Conservation (phyloP, 148 eudicot species). For the Pharnaceum exiguum region DNA sequence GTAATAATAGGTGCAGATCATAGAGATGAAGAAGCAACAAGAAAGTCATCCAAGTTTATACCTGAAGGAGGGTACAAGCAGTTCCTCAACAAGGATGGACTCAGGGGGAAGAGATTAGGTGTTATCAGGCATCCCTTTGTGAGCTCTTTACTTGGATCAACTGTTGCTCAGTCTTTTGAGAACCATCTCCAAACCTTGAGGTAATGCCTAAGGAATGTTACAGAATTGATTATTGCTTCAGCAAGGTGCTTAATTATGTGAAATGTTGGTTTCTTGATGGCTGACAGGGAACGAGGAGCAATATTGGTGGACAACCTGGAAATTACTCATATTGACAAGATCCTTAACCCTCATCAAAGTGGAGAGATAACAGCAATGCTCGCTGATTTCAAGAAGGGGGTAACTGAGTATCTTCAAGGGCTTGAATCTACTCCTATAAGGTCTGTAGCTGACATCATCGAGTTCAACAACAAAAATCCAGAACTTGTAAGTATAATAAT, state of each 20-base stretch:
- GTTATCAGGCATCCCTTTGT: constrained; percentile 54
- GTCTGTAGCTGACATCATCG: constrained; percentile 52
- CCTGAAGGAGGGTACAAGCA: constrained; percentile 57
- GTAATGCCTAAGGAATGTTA: constrained; percentile 18
- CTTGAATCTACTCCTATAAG: constrained; percentile 48
- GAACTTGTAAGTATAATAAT: constrained; percentile 31
- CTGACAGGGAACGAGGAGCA: constrained; percentile 37
- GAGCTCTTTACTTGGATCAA: constrained; percentile 27
- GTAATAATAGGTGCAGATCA: constrained; percentile 51
- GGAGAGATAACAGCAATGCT: constrained; percentile 34
- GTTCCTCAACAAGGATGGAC: constrained; percentile 40
- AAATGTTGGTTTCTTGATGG: no score
- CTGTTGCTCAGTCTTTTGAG: constrained; percentile 34
- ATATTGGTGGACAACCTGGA: constrained; percentile 35
- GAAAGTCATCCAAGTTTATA: constrained; percentile 42
- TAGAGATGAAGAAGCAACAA: constrained; percentile 49
- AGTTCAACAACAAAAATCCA: constrained; percentile 47
- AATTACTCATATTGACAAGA: constrained; percentile 20
- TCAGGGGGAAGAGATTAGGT: constrained; percentile 55
- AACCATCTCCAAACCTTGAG: constrained; percentile 43
- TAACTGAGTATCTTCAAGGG: constrained; percentile 30
- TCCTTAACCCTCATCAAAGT: constrained; percentile 26
- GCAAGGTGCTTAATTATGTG: no score
- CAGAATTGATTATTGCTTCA: no score
- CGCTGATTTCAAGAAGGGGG: constrained; percentile 39